Conservation (phyloP, 2,329 filamentous ascomycete genomes). For the Celoporthe dispersa region DNA sequence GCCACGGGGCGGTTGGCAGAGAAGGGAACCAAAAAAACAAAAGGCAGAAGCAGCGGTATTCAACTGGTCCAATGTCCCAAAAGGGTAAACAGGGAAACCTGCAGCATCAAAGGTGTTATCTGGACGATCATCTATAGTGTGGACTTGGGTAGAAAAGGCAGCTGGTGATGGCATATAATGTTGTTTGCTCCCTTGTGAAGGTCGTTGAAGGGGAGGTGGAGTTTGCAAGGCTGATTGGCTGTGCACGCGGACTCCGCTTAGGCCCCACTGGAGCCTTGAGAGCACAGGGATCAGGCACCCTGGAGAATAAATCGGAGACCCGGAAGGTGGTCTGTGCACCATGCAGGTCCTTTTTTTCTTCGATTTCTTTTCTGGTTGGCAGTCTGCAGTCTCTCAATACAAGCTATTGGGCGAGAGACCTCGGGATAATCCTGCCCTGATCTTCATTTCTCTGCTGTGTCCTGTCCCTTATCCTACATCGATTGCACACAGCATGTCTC, state of each 20-base stretch:
- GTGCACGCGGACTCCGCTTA: not conserved
- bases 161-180: not conserved
- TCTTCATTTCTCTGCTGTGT: not conserved
- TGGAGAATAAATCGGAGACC: not conserved
- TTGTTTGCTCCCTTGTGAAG: not conserved
- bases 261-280: not conserved
- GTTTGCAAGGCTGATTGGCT: conserved; percentile 25
- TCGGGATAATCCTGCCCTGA: not conserved
- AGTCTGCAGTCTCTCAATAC: not conserved
- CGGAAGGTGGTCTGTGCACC: conserved; percentile 24
- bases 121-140: not conserved
- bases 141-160: not conserved
- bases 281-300: not conserved
- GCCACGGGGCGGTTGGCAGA: not conserved
- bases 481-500: conserved; percentile 42
- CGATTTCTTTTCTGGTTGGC: too few relatives aligned
- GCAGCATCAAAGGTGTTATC: not conserved
- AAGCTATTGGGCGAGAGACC: not conserved
- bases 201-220: not conserved
- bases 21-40: not conserved
- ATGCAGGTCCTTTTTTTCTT: conserved; percentile 16
- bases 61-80: not conserved
- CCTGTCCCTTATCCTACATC: too few relatives aligned
- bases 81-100: not conserved
- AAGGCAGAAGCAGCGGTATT: not conserved